Base-by-base conservation (phyloP, 129 eudicot genomes). In the Arctium lappa region DNA sequence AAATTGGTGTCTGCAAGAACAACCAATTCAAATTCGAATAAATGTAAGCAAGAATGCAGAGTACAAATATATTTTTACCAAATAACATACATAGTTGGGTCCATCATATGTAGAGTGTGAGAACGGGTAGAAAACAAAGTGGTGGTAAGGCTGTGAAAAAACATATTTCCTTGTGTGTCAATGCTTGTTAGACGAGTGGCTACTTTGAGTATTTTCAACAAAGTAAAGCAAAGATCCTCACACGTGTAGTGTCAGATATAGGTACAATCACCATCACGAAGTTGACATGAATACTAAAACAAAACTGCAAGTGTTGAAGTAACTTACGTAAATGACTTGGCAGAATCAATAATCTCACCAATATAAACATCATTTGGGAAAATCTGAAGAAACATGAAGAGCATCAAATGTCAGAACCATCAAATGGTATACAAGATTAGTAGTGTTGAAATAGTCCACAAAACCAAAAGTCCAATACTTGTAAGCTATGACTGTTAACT, bases 321-420 rank as follows among this genome's bases (percentile, higher is more conserved):
- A 70, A 74, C 86, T 79, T 72, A 95, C 98, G 89, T 89, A 78
- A 87, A 85, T 74, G 92, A 85, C 84, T 91, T 95, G 80, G 97
- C 90, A 79, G 88, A 89, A 77, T 90, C 93, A 83, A 93, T 48
- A 39, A 91, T 85, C 31, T 95, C 97, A 40, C 91, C 97, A 53
- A 93, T 88, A 84, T 85, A 91, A 7, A 93, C 92, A 86, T 95
- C 97, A 82, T 91, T 88, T 48, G 99, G 99, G 78, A 87, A 91
- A 66, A 95, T 95, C 98, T 95, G 90, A 62, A 83, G 10, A 60
- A 69, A 81, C 60, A 60, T 65, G 82, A 80, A 69, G 44, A 84
- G 76, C 44, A 78, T 40, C 63, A 39, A 2, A 80, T 69, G 40
- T 32, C 29, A 76, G 46, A 72, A 72, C 44, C 71, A 75, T 77